phyloP scores from a whole-genome alignment of 1,284 basidiomycete genomes.

The Tilletia indica region DNA sequence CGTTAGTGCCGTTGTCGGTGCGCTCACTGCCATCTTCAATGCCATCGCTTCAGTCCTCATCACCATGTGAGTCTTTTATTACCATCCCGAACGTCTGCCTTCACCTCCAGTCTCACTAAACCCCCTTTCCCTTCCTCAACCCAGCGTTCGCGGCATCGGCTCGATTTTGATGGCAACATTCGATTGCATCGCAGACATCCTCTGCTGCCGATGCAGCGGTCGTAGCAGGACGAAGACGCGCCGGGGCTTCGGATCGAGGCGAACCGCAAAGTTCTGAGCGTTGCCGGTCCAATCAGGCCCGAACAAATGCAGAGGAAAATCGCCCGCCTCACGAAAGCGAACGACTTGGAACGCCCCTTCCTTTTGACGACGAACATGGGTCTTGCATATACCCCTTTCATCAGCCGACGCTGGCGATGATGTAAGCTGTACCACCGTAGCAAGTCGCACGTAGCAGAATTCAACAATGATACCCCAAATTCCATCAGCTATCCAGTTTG shows the following conservation, averaged over 20 bases:
- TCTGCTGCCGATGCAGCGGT: slow-evolving; percentile 40
- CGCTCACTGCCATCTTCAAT: slow-evolving; percentile 37
- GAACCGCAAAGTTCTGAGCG: slow-evolving; percentile 8
- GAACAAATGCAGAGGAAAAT: too few relatives aligned
- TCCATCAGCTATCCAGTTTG: neutral
- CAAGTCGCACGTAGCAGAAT: neutral
- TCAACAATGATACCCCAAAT: neutral
- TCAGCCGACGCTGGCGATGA: slow-evolving; percentile 12
- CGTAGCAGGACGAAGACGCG: slow-evolving; percentile 17
- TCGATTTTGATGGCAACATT: slow-evolving; percentile 34
- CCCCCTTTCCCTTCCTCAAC: neutral
- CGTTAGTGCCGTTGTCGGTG: slow-evolving; percentile 34
- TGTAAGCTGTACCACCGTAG: neutral
- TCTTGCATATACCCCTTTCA: neutral
- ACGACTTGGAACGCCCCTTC: too few relatives aligned
- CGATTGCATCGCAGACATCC: slow-evolving; percentile 43
- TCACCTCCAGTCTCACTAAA: too few relatives aligned
- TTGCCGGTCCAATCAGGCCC: too few relatives aligned
- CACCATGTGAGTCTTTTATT: slow-evolving; percentile 30
- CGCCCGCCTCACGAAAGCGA: too few relatives aligned
- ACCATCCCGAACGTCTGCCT: neutral
- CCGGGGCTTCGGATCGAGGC: slow-evolving; percentile 4
- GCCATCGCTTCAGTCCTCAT: slow-evolving; percentile 35
- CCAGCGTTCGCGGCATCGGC: slow-evolving; percentile 35
- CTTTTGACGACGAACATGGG: neutral